These are phyloP conservation scores for Nicotiana undulata DNA, from an alignment of 257 asterid genomes.

Conservation along the genomic window DNA sequence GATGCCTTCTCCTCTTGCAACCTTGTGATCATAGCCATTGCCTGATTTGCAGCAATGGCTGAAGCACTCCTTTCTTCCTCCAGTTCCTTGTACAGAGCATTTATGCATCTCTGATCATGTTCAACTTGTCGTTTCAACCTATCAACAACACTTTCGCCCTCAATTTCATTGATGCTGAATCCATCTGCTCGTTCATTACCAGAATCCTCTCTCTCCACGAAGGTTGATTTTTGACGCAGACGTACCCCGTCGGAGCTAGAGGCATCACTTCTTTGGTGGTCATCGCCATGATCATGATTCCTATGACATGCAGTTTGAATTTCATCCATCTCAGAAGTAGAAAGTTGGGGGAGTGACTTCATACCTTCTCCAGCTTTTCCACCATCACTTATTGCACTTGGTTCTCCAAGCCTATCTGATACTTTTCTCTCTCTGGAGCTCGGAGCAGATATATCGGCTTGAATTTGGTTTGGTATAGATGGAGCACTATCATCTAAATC, in stretches of 20 bases:
- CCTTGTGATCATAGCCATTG: constrained; percentile 95
- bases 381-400: constrained; percentile 14
- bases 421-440: constrained; percentile 8
- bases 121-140: constrained; percentile 38
- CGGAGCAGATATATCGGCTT: constrained; percentile 6
- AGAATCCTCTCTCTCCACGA: constrained; percentile 25
- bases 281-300: constrained; percentile 6
- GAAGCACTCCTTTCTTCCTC: constrained; percentile 92
- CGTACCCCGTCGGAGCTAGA: constrained; percentile 19
- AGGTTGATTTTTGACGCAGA: constrained; percentile 23
- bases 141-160: constrained; percentile 51
- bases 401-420: constrained; percentile 18
- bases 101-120: constrained; percentile 27
- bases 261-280: constrained; percentile 20
- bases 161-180: constrained; percentile 27
- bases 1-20: constrained; percentile 95
- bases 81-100: constrained; percentile 54
- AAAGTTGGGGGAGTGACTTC: constrained; percentile 4
- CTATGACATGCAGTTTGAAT: constrained; percentile 2
- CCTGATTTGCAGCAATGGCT: constrained; percentile 68
- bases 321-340: constrained; percentile 15
- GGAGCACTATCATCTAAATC: constrained; percentile 19
- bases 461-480: constrained; percentile 9
- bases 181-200: constrained; percentile 32
- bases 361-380: constrained; percentile 21